These are phyloP conservation scores for Ocimum tenuiflorum DNA, from an alignment of 257 asterid species.

Conservation along the genomic window DNA sequence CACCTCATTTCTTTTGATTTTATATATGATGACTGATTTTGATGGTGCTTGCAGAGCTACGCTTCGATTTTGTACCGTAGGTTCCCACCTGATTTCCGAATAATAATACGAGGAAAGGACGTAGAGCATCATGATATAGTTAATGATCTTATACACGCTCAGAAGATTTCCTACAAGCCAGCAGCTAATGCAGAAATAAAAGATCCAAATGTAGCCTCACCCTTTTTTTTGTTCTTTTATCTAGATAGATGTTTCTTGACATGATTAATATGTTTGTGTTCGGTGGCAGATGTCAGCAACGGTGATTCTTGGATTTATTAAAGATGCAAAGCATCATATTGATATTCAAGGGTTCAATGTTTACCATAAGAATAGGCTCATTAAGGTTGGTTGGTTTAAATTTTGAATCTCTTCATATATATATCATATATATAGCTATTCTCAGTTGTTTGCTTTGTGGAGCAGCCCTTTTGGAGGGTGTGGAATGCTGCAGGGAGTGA, in stretches of 20 bases:
- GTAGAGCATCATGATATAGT: constrained; percentile 54
- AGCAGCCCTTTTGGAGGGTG: constrained; percentile 86
- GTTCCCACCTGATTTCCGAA: constrained; percentile 47
- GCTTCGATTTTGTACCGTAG: constrained; percentile 62
- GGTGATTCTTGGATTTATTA: constrained; percentile 61
- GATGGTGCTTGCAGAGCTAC: constrained; percentile 42
- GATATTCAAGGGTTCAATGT: constrained; percentile 88
- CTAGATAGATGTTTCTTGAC: too few relatives aligned
- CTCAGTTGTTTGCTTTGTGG: too few relatives aligned
- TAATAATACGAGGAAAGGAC: constrained; percentile 50
- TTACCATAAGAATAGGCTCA: constrained; percentile 76
- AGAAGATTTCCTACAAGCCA: constrained; percentile 43
- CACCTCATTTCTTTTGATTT: too few relatives aligned
- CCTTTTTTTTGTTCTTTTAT: too few relatives aligned
- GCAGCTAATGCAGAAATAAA: constrained; percentile 26
- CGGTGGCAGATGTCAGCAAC: constrained; percentile 32
- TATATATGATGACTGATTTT: too few relatives aligned
- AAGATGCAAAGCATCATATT: constrained; percentile 61
- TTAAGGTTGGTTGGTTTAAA: constrained; percentile 34
- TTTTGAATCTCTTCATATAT: too few relatives aligned
- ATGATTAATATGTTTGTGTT: not conserved
- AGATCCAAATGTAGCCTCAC: constrained; percentile 45
- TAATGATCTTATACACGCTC: constrained; percentile 36
- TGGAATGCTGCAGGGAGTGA: constrained; percentile 90
- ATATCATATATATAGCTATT: too few relatives aligned